Base-by-base conservation (phyloP, 768 basidiomycete genomes). In the Termitomyces eurrhizus region DNA sequence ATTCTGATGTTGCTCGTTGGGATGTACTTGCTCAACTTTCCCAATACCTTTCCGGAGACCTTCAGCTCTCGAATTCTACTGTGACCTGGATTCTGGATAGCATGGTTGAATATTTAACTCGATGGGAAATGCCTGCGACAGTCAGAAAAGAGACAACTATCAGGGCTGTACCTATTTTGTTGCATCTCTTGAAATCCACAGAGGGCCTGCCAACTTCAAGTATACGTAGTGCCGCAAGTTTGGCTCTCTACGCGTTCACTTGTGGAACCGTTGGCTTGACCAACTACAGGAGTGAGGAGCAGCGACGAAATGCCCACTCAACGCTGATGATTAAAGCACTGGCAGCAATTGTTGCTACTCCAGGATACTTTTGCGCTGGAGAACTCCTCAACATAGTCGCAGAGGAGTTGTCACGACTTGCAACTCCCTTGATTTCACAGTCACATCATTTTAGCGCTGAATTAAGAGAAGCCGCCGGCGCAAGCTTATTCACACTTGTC, bases 1-100 rank as follows among this genome's bases (percentile, higher is more conserved):
- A 78, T 45, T 69, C 71, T 5, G 72, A 74, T 55, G 60, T 66
- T 32, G 63, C 74, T 8, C 77, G 77, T 55, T 72, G 75, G 67
- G 72, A 73, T 46, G 62, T 78, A 18, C 65, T 79, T 29, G 62
- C 68, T 1, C 70, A 75, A 52, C 69, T 79, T 18, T 68, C 70
- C 18, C 66, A 69, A 46, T 69, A 69, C 50, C 66, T 69, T n/a
- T 66, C 71, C 9, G 73, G 73, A 12, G 70, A 75, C 41, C 57
- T 66, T 7, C 72, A 69, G 39, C 68, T 76, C 24, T 72, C 69
- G 12, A 68, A 68, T 42, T 62, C 71, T 2, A 75, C 73, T 1
- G 69, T 75, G 51, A 70, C 67, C 11, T 77, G 74, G 69, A 66
- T 79, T 26, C 68, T 79, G 2, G 76, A 78, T 45, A 78, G 76